phyloP scores from a whole-genome alignment of 2,329 filamentous ascomycete species.

The Clarireedia sp. region DNA sequence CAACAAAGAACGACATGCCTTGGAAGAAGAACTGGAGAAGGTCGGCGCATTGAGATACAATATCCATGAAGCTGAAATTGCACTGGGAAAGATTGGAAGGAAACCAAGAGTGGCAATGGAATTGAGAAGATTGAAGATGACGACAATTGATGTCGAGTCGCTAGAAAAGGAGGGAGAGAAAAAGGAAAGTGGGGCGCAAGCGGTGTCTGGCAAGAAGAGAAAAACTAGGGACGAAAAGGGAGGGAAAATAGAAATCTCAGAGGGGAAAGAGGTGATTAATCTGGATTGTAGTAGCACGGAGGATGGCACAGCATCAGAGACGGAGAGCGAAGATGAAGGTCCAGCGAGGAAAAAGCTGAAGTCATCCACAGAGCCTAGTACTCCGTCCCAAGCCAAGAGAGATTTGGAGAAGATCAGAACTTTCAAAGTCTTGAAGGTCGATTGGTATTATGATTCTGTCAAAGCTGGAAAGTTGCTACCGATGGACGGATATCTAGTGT shows the following conservation, averaged over 20 bases:
- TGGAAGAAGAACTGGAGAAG: constrained; percentile 53
- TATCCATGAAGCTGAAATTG: constrained; percentile 55
- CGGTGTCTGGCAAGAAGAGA: neutral
- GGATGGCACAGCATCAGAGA: constrained; percentile 27
- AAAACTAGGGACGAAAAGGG: constrained; percentile 33
- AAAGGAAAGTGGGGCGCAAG: neutral
- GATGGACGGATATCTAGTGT: constrained; percentile 44
- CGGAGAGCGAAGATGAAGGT: neutral
- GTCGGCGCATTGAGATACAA: constrained; percentile 59
- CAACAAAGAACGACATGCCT: constrained; percentile 44
- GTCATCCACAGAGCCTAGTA: neutral
- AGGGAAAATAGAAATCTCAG: constrained; percentile 16
- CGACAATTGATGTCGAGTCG: neutral
- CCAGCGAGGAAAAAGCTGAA: constrained; percentile 5
- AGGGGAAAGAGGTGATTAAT: constrained; percentile 17
- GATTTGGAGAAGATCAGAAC: neutral
- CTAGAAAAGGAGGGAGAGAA: neutral
- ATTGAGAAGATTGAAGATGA: neutral
- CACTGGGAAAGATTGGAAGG: constrained; percentile 66
- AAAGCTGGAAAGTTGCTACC: constrained; percentile 38
- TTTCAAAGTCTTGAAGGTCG: constrained; percentile 45
- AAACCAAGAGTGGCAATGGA: constrained; percentile 50
- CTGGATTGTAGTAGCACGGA: constrained; percentile 30
- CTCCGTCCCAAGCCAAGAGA: neutral
- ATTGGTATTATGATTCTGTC: constrained; percentile 51